phyloP scores from a whole-genome alignment of 345 rosid species.

The Trapa bicornis region DNA sequence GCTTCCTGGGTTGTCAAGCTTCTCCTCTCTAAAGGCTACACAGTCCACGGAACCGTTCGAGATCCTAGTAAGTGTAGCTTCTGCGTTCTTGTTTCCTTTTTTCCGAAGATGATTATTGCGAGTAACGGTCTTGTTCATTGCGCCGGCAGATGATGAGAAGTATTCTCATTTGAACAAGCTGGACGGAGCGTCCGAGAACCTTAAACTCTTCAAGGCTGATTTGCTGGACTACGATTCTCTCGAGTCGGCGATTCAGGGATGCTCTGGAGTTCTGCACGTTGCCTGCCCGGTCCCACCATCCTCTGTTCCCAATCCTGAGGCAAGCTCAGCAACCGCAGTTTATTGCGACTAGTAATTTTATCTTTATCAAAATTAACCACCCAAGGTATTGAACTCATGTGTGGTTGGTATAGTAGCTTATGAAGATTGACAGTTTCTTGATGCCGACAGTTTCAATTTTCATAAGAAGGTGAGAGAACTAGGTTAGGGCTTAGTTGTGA shows the following conservation, averaged over 20 bases:
- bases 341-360: no score
- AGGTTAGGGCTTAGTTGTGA: background rate
- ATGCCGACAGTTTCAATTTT: background rate
- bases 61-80: conserved; percentile 25
- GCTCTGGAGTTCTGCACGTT: conserved; percentile 56
- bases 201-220: conserved; percentile 58
- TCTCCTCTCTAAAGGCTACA: conserved; percentile 40
- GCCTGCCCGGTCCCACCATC: conserved; percentile 50
- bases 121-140: conserved; percentile 3
- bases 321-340: conserved; percentile 1
- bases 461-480: background rate
- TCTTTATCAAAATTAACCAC: no score
- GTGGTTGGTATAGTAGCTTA: background rate
- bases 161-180: conserved; percentile 38
- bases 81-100: background rate
- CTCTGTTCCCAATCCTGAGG: conserved; percentile 15
- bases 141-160: conserved; percentile 22
- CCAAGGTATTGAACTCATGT: background rate
- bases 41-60: conserved; percentile 55
- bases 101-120: no score
- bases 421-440: background rate
- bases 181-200: conserved; percentile 39
- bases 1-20: conserved; percentile 55
- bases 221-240: conserved; percentile 39
- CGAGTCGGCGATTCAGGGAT: conserved; percentile 36